phyloP scores from a whole-genome alignment of 345 rosid genomes.

The Salix brachista region DNA sequence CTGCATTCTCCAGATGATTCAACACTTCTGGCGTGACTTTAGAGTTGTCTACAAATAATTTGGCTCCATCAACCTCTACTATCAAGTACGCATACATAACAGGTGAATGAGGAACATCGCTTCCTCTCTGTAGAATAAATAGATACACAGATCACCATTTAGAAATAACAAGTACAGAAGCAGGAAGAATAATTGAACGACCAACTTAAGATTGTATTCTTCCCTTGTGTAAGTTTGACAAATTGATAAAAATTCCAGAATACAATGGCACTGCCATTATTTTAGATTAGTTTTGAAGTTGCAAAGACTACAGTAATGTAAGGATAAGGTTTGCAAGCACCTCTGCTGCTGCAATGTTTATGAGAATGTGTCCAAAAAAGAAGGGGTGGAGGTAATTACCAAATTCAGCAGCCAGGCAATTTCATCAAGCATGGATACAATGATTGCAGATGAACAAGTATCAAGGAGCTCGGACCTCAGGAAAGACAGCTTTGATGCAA shows the following conservation, averaged over 20 bases:
- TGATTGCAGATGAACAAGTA: slow-evolving; percentile 73
- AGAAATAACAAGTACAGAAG: background rate
- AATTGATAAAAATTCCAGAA: background rate
- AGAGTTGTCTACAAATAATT: slow-evolving; percentile 59
- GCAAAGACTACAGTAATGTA: slow-evolving; percentile 11
- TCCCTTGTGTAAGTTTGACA: background rate
- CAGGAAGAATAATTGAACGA: background rate
- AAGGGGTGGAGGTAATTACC: slow-evolving; percentile 41
- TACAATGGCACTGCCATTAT: background rate
- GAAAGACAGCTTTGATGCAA: slow-evolving; percentile 57
- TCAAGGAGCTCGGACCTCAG: slow-evolving; percentile 64
- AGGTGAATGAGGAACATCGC: slow-evolving; percentile 96
- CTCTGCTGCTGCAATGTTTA: background rate
- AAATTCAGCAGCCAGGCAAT: slow-evolving; percentile 90
- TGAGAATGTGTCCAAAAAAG: background rate
- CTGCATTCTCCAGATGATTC: slow-evolving; percentile 65
- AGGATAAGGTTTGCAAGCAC: background rate
- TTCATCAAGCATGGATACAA: slow-evolving; percentile 94
- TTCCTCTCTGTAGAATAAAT: slow-evolving; percentile 70
- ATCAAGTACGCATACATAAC: slow-evolving; percentile 85
- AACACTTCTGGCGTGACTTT: slow-evolving; percentile 72
- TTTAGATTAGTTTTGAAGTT: slow-evolving; percentile 1
- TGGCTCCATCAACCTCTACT: slow-evolving; percentile 63
- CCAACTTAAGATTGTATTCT: background rate
- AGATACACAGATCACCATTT: background rate